phyloP scores from a whole-genome alignment of 441 rosid genomes.

The Populus hybrid region DNA sequence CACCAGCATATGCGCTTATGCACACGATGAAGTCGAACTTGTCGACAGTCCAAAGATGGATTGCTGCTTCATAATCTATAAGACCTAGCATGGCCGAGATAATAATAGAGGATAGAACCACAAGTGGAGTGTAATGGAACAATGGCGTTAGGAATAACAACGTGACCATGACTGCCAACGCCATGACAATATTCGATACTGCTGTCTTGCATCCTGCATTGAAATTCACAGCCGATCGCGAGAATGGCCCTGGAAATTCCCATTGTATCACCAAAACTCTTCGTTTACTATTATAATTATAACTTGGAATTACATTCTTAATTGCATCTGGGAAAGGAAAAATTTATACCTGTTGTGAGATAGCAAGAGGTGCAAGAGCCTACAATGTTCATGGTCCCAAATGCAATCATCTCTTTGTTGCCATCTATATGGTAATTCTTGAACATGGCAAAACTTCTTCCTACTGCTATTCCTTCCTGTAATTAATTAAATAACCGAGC shows the following conservation, averaged over 20 bases:
- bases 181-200: constrained; percentile 87
- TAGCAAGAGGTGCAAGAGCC: constrained; percentile 97
- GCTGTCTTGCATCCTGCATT: constrained; percentile 98
- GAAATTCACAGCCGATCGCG: constrained; percentile 92
- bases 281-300: neutral
- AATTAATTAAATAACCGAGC: neutral
- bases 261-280: neutral
- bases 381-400: constrained; percentile 89
- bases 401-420: constrained; percentile 96
- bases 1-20: constrained; percentile 73
- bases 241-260: constrained; percentile 71
- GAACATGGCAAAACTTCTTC: constrained; percentile 93
- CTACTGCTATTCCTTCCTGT: constrained; percentile 98
- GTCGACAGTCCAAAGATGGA: constrained; percentile 79
- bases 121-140: constrained; percentile 89
- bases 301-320: neutral
- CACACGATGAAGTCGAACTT: constrained; percentile 89
- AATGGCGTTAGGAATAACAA: constrained; percentile 76
- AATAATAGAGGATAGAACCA: constrained; percentile 83
- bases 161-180: constrained; percentile 78
- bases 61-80: constrained; percentile 81
- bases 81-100: constrained; percentile 94
- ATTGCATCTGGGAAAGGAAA: neutral
- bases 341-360: constrained; percentile 73
- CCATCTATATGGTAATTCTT: constrained; percentile 95